Percentiles rank a stretch among this genome's conserved stretches.
phyloP scores from a whole-genome alignment of 2,329 filamentous ascomycete species.

The Phoma sp. region DNA sequence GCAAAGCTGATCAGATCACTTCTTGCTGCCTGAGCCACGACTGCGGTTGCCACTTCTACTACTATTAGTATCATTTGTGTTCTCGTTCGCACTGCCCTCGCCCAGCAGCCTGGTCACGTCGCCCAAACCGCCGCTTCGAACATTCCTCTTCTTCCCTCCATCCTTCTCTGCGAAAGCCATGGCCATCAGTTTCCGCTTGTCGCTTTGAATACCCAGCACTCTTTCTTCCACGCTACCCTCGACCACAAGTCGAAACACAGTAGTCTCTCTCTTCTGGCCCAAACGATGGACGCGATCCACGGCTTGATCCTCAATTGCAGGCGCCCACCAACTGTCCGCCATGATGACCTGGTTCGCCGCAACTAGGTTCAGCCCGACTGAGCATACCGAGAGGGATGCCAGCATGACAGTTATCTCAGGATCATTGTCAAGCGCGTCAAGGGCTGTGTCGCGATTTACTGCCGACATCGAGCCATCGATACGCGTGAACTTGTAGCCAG shows the following conservation, averaged over 20 bases:
- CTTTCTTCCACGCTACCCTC: slow-evolving; percentile 81
- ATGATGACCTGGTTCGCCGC: slow-evolving; percentile 86
- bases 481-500: slow-evolving; percentile 69
- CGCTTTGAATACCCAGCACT: slow-evolving; percentile 76
- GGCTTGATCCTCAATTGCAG: slow-evolving; percentile 90
- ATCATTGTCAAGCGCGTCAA: slow-evolving; percentile 70
- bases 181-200: slow-evolving; percentile 78
- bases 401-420: slow-evolving; percentile 75
- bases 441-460: slow-evolving; percentile 71
- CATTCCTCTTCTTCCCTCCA: slow-evolving; percentile 58
- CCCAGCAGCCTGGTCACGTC: slow-evolving; percentile 53
- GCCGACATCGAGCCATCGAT: slow-evolving; percentile 83
- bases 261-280: slow-evolving; percentile 79
- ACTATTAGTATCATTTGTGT: not conserved
- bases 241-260: slow-evolving; percentile 81
- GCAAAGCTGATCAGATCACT: not conserved
- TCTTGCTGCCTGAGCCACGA: not conserved
- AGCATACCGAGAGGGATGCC: slow-evolving; percentile 80
- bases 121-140: slow-evolving; percentile 50
- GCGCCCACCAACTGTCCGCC: slow-evolving; percentile 87
- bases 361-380: slow-evolving; percentile 84
- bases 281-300: slow-evolving; percentile 86
- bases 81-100: slow-evolving; percentile 1
- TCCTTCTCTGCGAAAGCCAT: slow-evolving; percentile 79
- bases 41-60: not conserved